Conservation (phyloP, 495 filamentous ascomycete species). For the Hypoxylon fuscum region DNA sequence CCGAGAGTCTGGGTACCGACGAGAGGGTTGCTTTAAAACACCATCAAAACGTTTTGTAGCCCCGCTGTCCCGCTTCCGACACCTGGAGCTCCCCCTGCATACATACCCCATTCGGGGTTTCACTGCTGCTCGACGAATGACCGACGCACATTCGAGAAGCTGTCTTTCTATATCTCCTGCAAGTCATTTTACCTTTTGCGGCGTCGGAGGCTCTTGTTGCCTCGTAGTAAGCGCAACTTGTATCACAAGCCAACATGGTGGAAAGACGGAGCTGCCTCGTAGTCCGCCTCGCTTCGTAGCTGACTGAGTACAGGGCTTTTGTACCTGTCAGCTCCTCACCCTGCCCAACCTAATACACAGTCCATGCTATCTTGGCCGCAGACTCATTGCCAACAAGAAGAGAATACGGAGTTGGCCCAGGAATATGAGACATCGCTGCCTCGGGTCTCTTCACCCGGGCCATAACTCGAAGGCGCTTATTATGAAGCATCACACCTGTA, state of each 20-base stretch:
- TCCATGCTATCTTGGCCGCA: too few species aligned
- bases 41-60: slow-evolving; percentile 30
- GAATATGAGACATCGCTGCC: too few species aligned
- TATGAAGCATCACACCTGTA: too few species aligned
- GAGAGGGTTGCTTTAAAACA: slow-evolving; percentile 23
- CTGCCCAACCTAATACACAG: too few species aligned
- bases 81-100: slow-evolving; percentile 32
- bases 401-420: too few species aligned
- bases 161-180: neutral
- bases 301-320: too few species aligned
- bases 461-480: too few species aligned
- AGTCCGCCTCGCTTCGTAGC: neutral
- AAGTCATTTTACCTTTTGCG: neutral
- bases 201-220: neutral
- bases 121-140: neutral
- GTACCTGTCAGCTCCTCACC: too few species aligned
- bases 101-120: slow-evolving; percentile 10
- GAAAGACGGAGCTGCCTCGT: neutral
- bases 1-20: neutral
- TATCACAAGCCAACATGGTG: neutral
- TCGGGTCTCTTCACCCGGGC: too few species aligned
- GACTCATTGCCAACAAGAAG: too few species aligned
- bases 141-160: slow-evolving; percentile 4
- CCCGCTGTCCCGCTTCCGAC: slow-evolving; percentile 24
- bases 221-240: neutral